phyloP scores from a whole-genome alignment of 768 basidiomycete species.

The Boletellus ananiceps region DNA sequence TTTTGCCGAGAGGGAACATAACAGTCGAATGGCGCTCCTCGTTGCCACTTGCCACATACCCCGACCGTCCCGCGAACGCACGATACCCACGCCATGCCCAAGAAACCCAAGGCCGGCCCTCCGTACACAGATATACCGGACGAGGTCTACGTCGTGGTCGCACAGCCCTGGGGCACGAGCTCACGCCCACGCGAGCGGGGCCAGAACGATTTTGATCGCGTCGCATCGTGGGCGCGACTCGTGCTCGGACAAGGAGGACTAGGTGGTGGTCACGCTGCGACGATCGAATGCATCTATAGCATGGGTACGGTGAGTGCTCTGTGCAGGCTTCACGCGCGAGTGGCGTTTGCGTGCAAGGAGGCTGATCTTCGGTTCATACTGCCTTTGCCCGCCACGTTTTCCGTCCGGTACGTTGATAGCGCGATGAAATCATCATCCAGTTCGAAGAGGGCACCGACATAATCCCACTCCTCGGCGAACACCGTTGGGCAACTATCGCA shows the following conservation, averaged over 20 bases:
- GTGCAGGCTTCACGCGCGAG: not conserved
- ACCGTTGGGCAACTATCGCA: slow-evolving; percentile 18
- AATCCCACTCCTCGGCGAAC: slow-evolving; percentile 27
- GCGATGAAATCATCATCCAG: slow-evolving; percentile 28
- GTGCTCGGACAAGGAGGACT: slow-evolving; percentile 21
- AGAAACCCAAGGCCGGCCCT: slow-evolving; percentile 21
- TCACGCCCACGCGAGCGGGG: slow-evolving; percentile 3
- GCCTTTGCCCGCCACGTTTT: not conserved
- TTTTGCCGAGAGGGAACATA: not conserved
- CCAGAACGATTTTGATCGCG: slow-evolving; percentile 15
- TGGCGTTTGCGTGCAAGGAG: not conserved
- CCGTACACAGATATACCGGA: slow-evolving; percentile 23
- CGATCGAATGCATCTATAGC: slow-evolving; percentile 22
- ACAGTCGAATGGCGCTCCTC: not conserved
- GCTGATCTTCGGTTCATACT: slow-evolving; percentile 1
- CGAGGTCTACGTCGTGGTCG: slow-evolving; percentile 23
- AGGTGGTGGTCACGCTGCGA: slow-evolving; percentile 6
- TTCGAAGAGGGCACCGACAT: slow-evolving; percentile 21
- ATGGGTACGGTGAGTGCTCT: slow-evolving; percentile 30
- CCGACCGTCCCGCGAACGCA: not conserved
- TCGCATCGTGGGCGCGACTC: slow-evolving; percentile 24
- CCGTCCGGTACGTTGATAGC: slow-evolving; percentile 12
- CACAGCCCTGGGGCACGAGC: slow-evolving; percentile 22
- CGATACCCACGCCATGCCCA: slow-evolving; percentile 14
- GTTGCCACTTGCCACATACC: slow-evolving; percentile 1